These are phyloP conservation scores for Dictyostelium purpureum DNA, from an alignment of 78 protist species.

Conservation along the genomic window DNA sequence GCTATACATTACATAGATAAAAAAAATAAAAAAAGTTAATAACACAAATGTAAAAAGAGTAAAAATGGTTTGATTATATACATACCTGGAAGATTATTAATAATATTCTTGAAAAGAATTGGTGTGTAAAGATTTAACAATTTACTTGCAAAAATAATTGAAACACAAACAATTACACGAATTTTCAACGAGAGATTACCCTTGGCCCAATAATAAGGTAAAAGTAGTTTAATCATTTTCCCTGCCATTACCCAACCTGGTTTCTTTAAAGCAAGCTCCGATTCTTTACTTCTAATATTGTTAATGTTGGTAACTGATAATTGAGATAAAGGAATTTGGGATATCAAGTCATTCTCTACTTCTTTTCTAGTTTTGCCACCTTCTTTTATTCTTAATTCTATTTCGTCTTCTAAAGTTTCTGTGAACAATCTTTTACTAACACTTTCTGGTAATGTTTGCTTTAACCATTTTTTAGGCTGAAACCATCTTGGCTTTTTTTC, in stretches of 20 bases:
- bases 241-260: neutral
- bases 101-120: conserved; percentile 87
- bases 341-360: neutral
- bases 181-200: conserved; percentile 3
- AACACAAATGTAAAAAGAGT: conserved; percentile 80
- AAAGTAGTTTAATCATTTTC: conserved; percentile 30
- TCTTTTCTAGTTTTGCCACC: neutral
- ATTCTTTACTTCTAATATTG: neutral
- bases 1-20: too few species aligned
- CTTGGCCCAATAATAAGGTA: conserved; percentile 57
- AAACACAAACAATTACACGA: conserved; percentile 18
- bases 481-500: too few species aligned
- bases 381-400: neutral
- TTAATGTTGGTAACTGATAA: neutral
- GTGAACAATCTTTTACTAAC: too few species aligned
- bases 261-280: neutral
- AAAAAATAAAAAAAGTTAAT: too few species aligned
- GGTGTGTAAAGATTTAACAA: conserved; percentile 85
- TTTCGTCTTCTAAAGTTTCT: too few species aligned
- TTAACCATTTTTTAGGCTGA: too few species aligned
- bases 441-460: too few species aligned
- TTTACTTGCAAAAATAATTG: conserved; percentile 41
- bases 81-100: conserved; percentile 80
- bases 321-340: neutral
- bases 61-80: conserved; percentile 84